Base-by-base conservation (phyloP, 108 stramenopile genomes). In the Asterionellopsis glacialis region DNA sequence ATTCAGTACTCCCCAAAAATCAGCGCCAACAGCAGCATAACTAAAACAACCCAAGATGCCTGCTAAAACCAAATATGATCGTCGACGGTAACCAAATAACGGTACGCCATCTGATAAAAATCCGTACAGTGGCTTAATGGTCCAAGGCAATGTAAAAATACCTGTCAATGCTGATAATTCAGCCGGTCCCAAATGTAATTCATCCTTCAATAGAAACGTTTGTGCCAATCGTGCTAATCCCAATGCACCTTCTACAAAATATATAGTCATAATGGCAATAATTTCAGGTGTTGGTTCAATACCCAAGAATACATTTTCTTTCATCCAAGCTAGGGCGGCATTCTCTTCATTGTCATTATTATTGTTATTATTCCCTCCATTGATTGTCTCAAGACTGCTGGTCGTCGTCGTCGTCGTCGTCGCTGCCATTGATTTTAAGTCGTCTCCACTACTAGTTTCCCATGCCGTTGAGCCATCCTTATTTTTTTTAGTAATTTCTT, bases 241-340 rank as follows among this genome's bases (percentile, higher is more conserved):
- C 19, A 98, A 60, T 11, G 95, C 94, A n/a, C 97, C 97, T 62
- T 98, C 94, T 10, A 96, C 93, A 64, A 98, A 96, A 63, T 98
- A 98, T 23, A 96, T 94, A 42, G 88, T 80, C 18, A 82, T 70
- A 55, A 98, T 96, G 25, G 95, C 90, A 21, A 88, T n/a, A 26
- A 93, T 70, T 49, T 88, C 88, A 48, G 33, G 33, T 33, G 2
- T 33, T 33, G 33, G 33, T 33, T 33, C 33, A 5, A 33, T 33
- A 33, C 33, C 33, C 33, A 33, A 33, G 33, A 33, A 33, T 5
- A 33, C 7, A 7, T 33, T 33, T 33, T 33, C 33, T 7, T 33
- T 33, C 33, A 33, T 33, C 33, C 33, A 33, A 2, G 7, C 2
- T 7, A 33, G 2, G 7, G 33, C 33, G 7, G 33, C 2, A 7